phyloP scores from a whole-genome alignment of 108 stramenopile genomes.

The Schizochytrium sp. region DNA sequence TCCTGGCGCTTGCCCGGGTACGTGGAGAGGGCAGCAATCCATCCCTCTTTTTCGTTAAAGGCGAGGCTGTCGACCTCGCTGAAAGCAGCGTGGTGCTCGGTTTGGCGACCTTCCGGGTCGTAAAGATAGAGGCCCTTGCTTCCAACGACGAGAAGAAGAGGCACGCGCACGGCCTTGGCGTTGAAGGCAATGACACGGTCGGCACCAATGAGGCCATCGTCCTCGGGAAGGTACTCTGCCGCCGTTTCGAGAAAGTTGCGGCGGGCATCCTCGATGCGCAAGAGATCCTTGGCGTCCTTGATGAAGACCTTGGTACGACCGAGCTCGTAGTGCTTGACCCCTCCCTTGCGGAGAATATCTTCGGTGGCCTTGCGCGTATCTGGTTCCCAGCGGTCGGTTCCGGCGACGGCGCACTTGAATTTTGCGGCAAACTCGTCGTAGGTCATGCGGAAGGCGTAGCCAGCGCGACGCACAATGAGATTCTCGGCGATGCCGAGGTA shows the following conservation, averaged over 20 bases:
- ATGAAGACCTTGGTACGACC: slow-evolving; percentile 3
- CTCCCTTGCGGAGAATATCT: not conserved
- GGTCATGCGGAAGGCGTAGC: slow-evolving; percentile 74
- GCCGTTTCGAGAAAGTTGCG: not conserved
- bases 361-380: not conserved
- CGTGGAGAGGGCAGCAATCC: not conserved
- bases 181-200: not conserved
- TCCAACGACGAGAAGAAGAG: not conserved
- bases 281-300: not conserved
- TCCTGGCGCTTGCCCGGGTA: not conserved
- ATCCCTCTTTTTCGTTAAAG: not conserved
- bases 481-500: slow-evolving; percentile 88
- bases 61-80: not conserved
- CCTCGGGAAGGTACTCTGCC: not conserved
- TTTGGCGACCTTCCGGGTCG: not conserved
- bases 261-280: not conserved
- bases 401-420: slow-evolving; percentile 38
- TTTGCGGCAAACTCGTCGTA: slow-evolving; percentile 58
- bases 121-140: not conserved
- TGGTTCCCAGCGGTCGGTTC: not conserved
- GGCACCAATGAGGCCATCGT: slow-evolving; percentile 10
- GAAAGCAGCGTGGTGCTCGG: not conserved
- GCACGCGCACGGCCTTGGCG: not conserved
- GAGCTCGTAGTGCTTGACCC: not conserved
- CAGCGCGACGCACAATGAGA: slow-evolving; percentile 66